These are phyloP conservation scores for Yamadazyma conglobata DNA, from an alignment of 1,139 yeast species.

Conservation along the genomic window DNA sequence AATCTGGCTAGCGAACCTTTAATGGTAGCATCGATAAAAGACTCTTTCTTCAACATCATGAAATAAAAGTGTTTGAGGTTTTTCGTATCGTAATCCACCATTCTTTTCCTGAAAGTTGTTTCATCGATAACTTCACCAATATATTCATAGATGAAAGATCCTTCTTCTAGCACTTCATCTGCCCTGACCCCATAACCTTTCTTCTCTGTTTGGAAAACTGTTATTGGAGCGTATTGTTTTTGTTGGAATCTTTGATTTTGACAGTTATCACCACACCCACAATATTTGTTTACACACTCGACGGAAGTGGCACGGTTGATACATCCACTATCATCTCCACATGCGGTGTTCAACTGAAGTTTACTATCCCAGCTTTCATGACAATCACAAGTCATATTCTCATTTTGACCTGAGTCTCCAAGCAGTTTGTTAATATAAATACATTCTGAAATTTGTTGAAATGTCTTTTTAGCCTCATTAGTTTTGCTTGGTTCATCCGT, in stretches of 20 bases:
- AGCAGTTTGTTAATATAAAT: slow-evolving; percentile 55
- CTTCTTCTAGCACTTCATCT: slow-evolving; percentile 50
- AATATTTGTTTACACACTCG: slow-evolving; percentile 77
- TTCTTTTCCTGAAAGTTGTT: slow-evolving; percentile 63
- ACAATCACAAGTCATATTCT: slow-evolving; percentile 91
- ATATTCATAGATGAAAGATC: slow-evolving; percentile 81
- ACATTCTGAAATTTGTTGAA: slow-evolving; percentile 54
- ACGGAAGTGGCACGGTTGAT: slow-evolving; percentile 88
- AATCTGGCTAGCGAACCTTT: slow-evolving; percentile 88
- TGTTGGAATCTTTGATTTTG: slow-evolving; percentile 85
- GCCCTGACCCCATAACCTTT: slow-evolving; percentile 93
- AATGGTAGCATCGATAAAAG: slow-evolving; percentile 89
- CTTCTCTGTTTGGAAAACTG: slow-evolving; percentile 73
- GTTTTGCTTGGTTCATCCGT: slow-evolving; percentile 56
- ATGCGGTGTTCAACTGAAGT: slow-evolving; percentile 54
- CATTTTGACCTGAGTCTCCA: slow-evolving; percentile 67
- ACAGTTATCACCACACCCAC: slow-evolving; percentile 76
- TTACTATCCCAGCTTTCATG: slow-evolving; percentile 41
- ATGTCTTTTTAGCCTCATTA: slow-evolving; percentile 62
- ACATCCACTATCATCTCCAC: slow-evolving; percentile 85
- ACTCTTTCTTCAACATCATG: slow-evolving; percentile 94
- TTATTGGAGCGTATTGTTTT: slow-evolving; percentile 65
- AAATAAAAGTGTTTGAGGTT: slow-evolving; percentile 88
- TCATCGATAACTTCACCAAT: slow-evolving; percentile 92
- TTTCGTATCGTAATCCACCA: slow-evolving; percentile 66